These are phyloP conservation scores for Arctium lappa DNA, from an alignment of 129 eudicot genomes.

Conservation along the genomic window DNA sequence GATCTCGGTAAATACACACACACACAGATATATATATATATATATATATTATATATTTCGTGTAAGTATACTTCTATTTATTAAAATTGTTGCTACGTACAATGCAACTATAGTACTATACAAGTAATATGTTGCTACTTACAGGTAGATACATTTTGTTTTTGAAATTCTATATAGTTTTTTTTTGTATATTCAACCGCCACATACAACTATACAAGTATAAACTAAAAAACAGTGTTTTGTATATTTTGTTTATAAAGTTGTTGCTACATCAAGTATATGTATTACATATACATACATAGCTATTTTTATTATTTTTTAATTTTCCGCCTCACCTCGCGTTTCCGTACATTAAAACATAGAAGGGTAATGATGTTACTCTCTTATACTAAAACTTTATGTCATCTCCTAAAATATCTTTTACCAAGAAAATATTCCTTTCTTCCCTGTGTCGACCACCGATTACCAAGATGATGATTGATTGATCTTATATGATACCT, in stretches of 20 bases:
- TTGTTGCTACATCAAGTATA: not conserved
- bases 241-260: not conserved
- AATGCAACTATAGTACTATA: too few relatives aligned
- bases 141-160: not conserved
- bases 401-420: not conserved
- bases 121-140: not conserved
- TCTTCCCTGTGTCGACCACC: not conserved
- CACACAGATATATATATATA: too few relatives aligned
- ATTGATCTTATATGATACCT: not conserved
- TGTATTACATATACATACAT: not conserved
- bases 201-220: not conserved
- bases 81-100: too few relatives aligned
- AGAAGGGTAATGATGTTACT: not conserved
- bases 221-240: not conserved
- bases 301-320: too few relatives aligned
- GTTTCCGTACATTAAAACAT: not conserved
- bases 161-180: not conserved
- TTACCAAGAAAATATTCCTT: not conserved
- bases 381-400: not conserved
- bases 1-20: not conserved
- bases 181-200: not conserved
- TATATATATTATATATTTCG: too few relatives aligned
- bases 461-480: not conserved
- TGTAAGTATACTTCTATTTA: too few relatives aligned
- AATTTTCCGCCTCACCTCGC: not conserved